phyloP scores from a whole-genome alignment of 2,329 filamentous ascomycete genomes.

The Pseudomassariella vexata region DNA sequence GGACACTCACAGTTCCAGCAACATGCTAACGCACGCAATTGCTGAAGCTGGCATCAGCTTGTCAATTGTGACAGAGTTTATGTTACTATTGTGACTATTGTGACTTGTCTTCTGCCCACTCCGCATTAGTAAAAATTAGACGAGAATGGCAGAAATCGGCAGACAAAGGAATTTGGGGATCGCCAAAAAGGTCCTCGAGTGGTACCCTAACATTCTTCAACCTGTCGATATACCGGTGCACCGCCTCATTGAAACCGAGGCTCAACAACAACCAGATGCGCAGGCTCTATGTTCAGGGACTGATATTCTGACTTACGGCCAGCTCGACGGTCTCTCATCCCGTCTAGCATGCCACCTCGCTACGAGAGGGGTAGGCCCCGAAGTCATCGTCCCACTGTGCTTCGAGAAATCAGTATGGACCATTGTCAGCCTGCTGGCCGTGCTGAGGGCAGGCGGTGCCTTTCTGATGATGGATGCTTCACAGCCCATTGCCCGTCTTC shows the following conservation, averaged over 20 bases:
- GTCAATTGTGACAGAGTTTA: too few species aligned
- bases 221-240: too few species aligned
- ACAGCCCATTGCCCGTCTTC: constrained; percentile 1
- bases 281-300: not conserved
- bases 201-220: too few species aligned
- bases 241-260: not conserved
- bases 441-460: constrained; percentile 27
- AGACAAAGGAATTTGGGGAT: too few species aligned
- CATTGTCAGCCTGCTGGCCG: constrained; percentile 24
- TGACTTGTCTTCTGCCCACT: too few species aligned
- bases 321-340: not conserved
- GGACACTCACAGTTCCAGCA: too few species aligned
- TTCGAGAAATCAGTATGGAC: constrained; percentile 4
- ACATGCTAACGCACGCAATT: too few species aligned
- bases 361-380: not conserved
- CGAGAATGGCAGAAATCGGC: too few species aligned
- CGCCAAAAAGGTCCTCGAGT: too few species aligned
- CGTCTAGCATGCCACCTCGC: not conserved
- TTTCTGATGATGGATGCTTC: constrained; percentile 15
- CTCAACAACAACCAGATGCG: not conserved
- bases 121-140: too few species aligned
- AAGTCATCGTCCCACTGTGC: not conserved
- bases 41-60: too few species aligned
- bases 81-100: too few species aligned
- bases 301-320: not conserved